phyloP scores from a whole-genome alignment of 495 filamentous ascomycete species.

The Lineolata rhizophorae region DNA sequence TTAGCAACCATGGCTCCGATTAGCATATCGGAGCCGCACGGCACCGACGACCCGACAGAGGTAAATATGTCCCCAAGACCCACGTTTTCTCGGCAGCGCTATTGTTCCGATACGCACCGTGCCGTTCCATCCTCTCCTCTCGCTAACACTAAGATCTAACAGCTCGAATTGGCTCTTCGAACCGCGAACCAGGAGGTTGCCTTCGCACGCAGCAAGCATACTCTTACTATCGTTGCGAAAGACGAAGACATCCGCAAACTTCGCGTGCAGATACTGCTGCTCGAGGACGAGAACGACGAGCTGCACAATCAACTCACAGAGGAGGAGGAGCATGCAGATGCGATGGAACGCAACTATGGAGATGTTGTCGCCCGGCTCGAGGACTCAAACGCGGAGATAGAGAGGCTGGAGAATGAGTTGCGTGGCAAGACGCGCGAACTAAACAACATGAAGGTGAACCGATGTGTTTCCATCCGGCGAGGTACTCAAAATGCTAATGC shows the following conservation, averaged over 20 bases:
- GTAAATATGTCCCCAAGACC: too few species aligned
- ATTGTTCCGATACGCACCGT: too few species aligned
- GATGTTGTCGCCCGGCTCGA: conserved; percentile 36
- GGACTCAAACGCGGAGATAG: conserved; percentile 28
- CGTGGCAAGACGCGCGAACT: conserved; percentile 39
- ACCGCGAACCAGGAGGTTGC: conserved; percentile 36
- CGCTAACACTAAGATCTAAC: too few species aligned
- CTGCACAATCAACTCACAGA: conserved; percentile 37
- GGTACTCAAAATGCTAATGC: conserved; percentile 2
- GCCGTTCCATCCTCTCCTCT: too few species aligned
- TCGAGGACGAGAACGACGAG: conserved; percentile 49
- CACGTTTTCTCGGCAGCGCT: too few species aligned
- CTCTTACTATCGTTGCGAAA: conserved; percentile 37
- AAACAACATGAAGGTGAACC: conserved; percentile 40
- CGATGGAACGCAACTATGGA: conserved; percentile 26
- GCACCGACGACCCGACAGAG: too few species aligned
- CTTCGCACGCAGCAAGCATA: conserved; percentile 35
- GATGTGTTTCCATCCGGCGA: not conserved
- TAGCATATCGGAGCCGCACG: too few species aligned
- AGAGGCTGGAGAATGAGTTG: conserved; percentile 30
- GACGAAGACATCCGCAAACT: conserved; percentile 44
- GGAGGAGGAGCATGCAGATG: conserved; percentile 27
- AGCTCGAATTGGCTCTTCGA: conserved; percentile 22
- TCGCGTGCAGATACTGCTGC: conserved; percentile 40
- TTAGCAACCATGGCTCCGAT: too few species aligned